Base-by-base conservation (phyloP, 1,284 basidiomycete genomes). In the Baeospora myosura region DNA sequence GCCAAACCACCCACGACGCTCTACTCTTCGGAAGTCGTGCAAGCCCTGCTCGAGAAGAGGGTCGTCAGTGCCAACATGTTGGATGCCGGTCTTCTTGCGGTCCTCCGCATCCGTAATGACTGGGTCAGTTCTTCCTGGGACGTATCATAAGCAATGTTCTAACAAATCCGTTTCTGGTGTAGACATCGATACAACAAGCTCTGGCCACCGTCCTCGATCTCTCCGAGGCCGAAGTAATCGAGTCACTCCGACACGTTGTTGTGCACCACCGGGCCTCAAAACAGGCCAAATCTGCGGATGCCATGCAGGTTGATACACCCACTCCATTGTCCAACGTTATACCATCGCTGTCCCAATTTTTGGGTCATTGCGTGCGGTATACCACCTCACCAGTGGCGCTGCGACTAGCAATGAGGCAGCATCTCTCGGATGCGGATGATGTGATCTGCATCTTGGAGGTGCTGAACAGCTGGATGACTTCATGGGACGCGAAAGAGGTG, bases 51-150 rank as follows among this genome's bases (percentile, higher is more conserved):
- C 3, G 65, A 74, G 53, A 65, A 61, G 41, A 60, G 68, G 2
- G 63, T 71, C 3, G 71, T 85, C 12, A 77, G 70, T 42, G 66
- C 72, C 24, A 67, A 63, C 21, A 83, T 86, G 78, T 51, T 84
- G 10, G 62, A 72, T 1, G 71, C 68, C 16, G 78, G 76, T 2
- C 54, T 87, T 12, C 50, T 87, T 22, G 61, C 62, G 8, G 64
- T 64, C 4, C 56, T 88, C 28, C 61, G 66, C 32, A 54, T 64
- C 40, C 69, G 66, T 43, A 64, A 67, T 34, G 85, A 87, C 52
- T 87, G 83, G 84, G 84, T 85, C 54, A 44, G 74, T 57, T 26
- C 5, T 41, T 28, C 8, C 23, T 1, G 6, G 14, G 14, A 23
- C 24, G 10, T 39, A 30, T 29, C 21, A 21, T 35, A 24, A 29